A percentile compares a stretch with the other conserved stretches of the same genome.
Conservation (phyloP, 73 alveolate species). For the Blepharisma stoltei region DNA sequence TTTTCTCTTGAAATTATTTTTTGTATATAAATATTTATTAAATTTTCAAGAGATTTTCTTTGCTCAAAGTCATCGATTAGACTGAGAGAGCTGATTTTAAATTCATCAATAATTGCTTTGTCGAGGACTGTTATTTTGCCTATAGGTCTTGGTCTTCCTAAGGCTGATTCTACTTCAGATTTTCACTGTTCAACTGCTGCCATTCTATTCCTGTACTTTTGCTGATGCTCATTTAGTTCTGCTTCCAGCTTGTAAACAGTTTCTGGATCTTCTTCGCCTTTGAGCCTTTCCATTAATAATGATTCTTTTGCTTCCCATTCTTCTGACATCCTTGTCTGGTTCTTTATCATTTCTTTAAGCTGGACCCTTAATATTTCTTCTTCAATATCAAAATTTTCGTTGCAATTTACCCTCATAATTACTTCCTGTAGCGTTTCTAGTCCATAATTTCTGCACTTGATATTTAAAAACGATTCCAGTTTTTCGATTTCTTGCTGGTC, state of each 20-base stretch:
- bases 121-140: background rate
- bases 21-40: background rate
- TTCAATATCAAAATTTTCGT: conserved; percentile 13
- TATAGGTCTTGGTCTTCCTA: background rate
- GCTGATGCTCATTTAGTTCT: background rate
- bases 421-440: background rate
- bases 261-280: too few relatives aligned
- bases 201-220: conserved; percentile 6
- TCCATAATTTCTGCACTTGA: background rate
- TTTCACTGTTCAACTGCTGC: conserved; percentile 25
- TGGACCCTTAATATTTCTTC: conserved; percentile 11
- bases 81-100: background rate
- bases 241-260: too few relatives aligned
- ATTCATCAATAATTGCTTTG: conserved; percentile 2
- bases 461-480: background rate
- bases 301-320: conserved; percentile 3
- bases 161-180: background rate
- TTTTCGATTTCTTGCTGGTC: background rate
- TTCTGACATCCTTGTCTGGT: background rate
- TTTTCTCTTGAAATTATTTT: too few relatives aligned
- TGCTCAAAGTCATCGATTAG: too few relatives aligned
- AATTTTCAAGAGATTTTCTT: background rate
- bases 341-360: background rate
- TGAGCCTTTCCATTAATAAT: background rate
- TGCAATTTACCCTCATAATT: background rate